Evolutionary conservation across 257 asterid species (phyloP).

Genomic region (Nicotiana otophora): DNA sequence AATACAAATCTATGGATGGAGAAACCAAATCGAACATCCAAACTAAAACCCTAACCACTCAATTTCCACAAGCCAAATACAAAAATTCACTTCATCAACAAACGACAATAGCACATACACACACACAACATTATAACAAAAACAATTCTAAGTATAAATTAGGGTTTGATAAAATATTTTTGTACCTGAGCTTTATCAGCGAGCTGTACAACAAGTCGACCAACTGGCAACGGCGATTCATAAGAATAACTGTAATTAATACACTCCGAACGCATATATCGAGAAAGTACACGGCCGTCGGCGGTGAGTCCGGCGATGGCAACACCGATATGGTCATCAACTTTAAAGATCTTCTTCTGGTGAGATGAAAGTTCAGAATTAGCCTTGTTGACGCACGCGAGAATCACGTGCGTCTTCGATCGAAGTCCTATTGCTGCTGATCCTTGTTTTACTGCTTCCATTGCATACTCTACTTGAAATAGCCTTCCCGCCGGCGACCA

Average conservation of each 20-base stretch:
- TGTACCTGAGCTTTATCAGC: slow-evolving; percentile 98
- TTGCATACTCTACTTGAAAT: slow-evolving; percentile 90
- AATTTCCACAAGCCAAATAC: neutral
- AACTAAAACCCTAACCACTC: neutral
- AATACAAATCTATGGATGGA: neutral
- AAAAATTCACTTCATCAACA: neutral
- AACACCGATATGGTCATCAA: slow-evolving; percentile 94
- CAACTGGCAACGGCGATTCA: slow-evolving; percentile 80
- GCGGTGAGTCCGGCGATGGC: slow-evolving; percentile 99
- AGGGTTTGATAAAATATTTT: slow-evolving; percentile 18
- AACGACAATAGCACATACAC: neutral
- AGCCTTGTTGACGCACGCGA: slow-evolving; percentile 84
- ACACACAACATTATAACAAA: neutral
- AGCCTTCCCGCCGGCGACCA: slow-evolving; percentile 97
- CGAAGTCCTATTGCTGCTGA: slow-evolving; percentile 94
- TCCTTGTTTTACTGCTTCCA: slow-evolving; percentile 99
- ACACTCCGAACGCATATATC: slow-evolving; percentile 92
- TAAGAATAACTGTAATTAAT: slow-evolving; percentile 73
- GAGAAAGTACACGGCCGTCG: slow-evolving; percentile 93
- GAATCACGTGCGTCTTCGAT: slow-evolving; percentile 83
- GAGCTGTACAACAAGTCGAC: slow-evolving; percentile 90
- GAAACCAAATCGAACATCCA: neutral
- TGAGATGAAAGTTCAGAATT: slow-evolving; percentile 89
- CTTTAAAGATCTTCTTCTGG: slow-evolving; percentile 99
- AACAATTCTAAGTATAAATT: neutral